These are phyloP conservation scores for Daldinia bambusicola DNA, from an alignment of 495 filamentous ascomycete genomes.

Conservation along the genomic window DNA sequence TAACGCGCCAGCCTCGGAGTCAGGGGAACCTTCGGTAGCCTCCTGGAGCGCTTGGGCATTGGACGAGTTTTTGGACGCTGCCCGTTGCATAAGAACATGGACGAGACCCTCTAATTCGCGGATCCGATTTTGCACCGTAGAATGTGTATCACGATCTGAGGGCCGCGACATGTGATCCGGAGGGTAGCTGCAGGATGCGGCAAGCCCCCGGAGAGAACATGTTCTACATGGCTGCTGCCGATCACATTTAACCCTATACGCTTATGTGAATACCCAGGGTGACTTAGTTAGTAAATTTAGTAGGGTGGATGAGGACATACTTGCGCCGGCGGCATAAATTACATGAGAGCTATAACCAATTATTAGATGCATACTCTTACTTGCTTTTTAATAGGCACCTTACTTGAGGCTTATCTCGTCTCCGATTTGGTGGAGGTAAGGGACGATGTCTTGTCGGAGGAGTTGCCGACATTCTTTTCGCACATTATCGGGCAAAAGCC, in stretches of 20 bases:
- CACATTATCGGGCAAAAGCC: slow-evolving; percentile 21
- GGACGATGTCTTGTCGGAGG: slow-evolving; percentile 36
- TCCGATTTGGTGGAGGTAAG: slow-evolving; percentile 42
- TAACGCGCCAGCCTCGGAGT: slow-evolving; percentile 13
- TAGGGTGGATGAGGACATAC: slow-evolving; percentile 22
- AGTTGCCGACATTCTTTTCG: slow-evolving; percentile 21
- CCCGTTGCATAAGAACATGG: slow-evolving; percentile 40
- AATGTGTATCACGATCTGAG: slow-evolving; percentile 30
- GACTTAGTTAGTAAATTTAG: not conserved
- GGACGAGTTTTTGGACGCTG: slow-evolving; percentile 18
- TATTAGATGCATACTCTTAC: not conserved
- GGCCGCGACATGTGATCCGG: slow-evolving; percentile 28
- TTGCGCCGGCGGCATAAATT: slow-evolving; percentile 49
- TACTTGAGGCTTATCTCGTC: slow-evolving; percentile 50
- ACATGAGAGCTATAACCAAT: slow-evolving; percentile 40
- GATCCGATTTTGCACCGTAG: slow-evolving; percentile 44
- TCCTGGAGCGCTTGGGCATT: slow-evolving; percentile 18
- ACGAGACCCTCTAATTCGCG: slow-evolving; percentile 47
- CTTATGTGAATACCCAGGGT: not conserved
- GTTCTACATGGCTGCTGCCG: slow-evolving; percentile 48
- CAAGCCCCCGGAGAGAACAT: slow-evolving; percentile 46
- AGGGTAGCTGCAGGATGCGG: slow-evolving; percentile 48
- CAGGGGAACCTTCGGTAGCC: slow-evolving; percentile 20
- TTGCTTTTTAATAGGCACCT: not conserved
- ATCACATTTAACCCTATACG: slow-evolving; percentile 45